Evolutionary conservation across 1,284 basidiomycete genomes (phyloP), one percentile per base, ranked within the genome.

Genomic region (Rhodotorula mucilaginosa): DNA sequence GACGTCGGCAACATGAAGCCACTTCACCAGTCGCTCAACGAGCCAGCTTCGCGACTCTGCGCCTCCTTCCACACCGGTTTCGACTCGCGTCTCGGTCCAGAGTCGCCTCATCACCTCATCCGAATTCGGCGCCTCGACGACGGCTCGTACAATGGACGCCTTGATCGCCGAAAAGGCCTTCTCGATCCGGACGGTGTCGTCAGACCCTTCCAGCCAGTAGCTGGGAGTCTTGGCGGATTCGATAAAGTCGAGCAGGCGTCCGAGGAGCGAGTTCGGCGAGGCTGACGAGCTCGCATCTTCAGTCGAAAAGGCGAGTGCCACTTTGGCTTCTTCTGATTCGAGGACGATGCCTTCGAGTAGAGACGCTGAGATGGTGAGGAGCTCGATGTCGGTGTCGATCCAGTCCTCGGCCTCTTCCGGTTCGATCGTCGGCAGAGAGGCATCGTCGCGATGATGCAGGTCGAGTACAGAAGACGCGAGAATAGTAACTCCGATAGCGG

Each of bases 111-210:
- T 86, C 77, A 91, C 93, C 76, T 85, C 87, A 76, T 92, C 89
- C 78, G 93, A 90, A 44, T 90, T 91, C 5, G 90, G 87, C 31
- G 91, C 86, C 74, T 91, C 91, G 19, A 97, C 92, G 23, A 97
- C 85, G 1, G 89, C 87, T 77, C 92, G 91, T 76, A 94, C 88
- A 5, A 92, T 83, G 0, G 89, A 89, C 1, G 88, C 90, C 83
- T 96, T 97, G 81, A 90, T 90, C 44, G 88, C 85, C 70, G 88
- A 87, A 69, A 96, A 89, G 0, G 85, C 84, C 78, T 91, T 91
- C 1, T 7, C 57, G 0, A 62, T 49, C 2, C 70, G 54, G 2
- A 52, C 23, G 5, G 26, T 29, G 13, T 74, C 68, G 19, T 59
- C 58, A 0, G 51, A 7, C 0, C 29, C 29, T 0, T 26, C 47